Conservation (phyloP, 306 rosid genomes). For the Luffa aegyptiaca region DNA sequence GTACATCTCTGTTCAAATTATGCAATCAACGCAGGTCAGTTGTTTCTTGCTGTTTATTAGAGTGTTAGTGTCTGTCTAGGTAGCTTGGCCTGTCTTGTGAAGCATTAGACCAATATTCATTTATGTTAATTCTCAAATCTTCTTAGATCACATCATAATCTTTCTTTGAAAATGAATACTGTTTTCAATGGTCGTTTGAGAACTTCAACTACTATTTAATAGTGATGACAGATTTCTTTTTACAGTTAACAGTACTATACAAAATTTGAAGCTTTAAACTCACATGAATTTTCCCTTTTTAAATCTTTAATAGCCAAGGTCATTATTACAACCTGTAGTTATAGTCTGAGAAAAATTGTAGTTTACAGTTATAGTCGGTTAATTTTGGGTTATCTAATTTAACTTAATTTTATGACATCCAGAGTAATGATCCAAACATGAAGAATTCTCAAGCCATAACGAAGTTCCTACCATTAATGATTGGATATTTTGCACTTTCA, state of each 20-base stretch:
- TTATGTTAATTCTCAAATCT: background rate
- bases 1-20: slow-evolving; percentile 89
- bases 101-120: background rate
- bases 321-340: background rate
- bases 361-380: background rate
- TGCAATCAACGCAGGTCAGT: slow-evolving; percentile 94
- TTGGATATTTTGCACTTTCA: slow-evolving; percentile 93
- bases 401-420: slow-evolving; percentile 10
- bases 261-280: background rate
- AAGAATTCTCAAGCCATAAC: slow-evolving; percentile 78
- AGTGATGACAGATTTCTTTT: background rate
- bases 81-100: background rate
- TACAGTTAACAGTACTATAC: background rate
- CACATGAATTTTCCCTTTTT: background rate
- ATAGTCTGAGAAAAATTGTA: background rate
- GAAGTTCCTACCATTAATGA: slow-evolving; percentile 79
- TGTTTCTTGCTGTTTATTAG: slow-evolving; percentile 5
- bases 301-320: background rate
- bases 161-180: background rate
- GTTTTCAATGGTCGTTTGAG: background rate
- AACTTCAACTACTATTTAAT: background rate
- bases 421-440: slow-evolving; percentile 81
- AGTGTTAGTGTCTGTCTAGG: background rate
- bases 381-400: background rate
- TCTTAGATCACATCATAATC: background rate